phyloP scores from a whole-genome alignment of 2,329 filamentous ascomycete genomes.

The Neonectria faginata region DNA sequence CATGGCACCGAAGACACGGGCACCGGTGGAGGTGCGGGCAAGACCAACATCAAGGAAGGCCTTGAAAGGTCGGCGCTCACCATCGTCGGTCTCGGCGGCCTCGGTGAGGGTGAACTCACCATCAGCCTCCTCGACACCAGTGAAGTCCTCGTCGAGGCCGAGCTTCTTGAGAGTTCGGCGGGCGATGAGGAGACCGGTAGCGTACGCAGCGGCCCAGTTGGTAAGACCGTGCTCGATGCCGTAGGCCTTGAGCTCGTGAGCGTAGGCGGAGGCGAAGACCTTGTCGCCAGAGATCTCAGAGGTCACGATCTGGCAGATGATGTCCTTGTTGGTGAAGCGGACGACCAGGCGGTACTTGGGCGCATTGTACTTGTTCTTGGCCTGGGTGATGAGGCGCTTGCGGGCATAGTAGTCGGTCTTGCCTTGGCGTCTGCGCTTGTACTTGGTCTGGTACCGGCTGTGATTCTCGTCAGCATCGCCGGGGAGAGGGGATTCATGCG shows the following conservation, averaged over 20 bases:
- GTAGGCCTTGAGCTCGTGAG: constrained; percentile 97
- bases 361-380: constrained; percentile 99
- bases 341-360: constrained; percentile 99
- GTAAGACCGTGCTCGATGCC: constrained; percentile 98
- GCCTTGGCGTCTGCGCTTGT: constrained; percentile 93
- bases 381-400: constrained; percentile 99
- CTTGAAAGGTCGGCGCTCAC: constrained; percentile 99
- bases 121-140: constrained; percentile 95
- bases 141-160: constrained; percentile 90
- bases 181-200: constrained; percentile 95
- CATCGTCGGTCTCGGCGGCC: constrained; percentile 89
- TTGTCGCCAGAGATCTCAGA: constrained; percentile 99
- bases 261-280: constrained; percentile 91
- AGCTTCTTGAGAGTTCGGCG: constrained; percentile 98
- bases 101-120: constrained; percentile 97
- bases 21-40: constrained; percentile 95
- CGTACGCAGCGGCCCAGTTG: constrained; percentile 99
- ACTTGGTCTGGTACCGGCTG: constrained; percentile 99
- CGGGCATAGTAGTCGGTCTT: constrained; percentile 99
- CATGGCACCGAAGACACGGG: constrained; percentile 98
- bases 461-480: constrained; percentile 43
- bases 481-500: neutral
- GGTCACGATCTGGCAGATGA: constrained; percentile 96
- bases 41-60: constrained; percentile 98
- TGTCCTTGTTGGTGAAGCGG: constrained; percentile 99